A percentile compares a stretch with the other conserved stretches of the same genome.
phyloP scores from a whole-genome alignment of 352 stramenopile species.

The Phytophthora podocarpi region DNA sequence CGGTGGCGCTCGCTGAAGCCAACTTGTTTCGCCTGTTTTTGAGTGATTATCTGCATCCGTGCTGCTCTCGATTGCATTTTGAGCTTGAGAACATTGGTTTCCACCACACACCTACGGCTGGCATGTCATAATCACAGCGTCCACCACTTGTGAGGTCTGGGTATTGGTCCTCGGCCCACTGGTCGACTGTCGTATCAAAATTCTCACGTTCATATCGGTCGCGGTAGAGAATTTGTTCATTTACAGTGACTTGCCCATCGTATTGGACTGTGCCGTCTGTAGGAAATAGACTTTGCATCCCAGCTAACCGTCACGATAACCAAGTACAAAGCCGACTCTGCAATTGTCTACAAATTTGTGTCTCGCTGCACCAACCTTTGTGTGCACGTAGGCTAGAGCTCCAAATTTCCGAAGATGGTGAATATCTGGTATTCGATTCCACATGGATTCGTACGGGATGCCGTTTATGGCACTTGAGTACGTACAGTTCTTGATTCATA shows the following conservation, averaged over 20 bases:
- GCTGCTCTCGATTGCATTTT: too few species aligned
- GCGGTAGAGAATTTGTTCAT: neutral
- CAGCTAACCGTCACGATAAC: neutral
- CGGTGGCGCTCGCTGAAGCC: too few species aligned
- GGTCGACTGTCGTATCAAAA: neutral
- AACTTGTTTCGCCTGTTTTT: too few species aligned
- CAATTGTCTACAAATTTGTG: neutral
- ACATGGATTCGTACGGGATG: neutral
- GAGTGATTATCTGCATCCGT: too few species aligned
- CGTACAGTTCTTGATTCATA: neutral
- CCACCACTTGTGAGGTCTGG: neutral
- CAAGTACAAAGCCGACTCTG: neutral
- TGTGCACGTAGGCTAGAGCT: neutral
- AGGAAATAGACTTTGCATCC: neutral
- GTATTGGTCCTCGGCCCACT: neutral
- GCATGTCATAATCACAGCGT: neutral
- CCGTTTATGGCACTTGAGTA: neutral
- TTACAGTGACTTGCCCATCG: neutral
- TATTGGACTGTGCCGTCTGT: neutral
- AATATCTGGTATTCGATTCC: neutral
- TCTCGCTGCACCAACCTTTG: neutral
- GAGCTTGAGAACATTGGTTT: too few species aligned
- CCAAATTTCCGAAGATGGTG: neutral
- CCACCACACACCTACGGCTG: slow-evolving; percentile 1
- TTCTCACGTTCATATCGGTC: neutral